Conservation (phyloP, 345 rosid genomes). For the Melaleuca alternifolia region DNA sequence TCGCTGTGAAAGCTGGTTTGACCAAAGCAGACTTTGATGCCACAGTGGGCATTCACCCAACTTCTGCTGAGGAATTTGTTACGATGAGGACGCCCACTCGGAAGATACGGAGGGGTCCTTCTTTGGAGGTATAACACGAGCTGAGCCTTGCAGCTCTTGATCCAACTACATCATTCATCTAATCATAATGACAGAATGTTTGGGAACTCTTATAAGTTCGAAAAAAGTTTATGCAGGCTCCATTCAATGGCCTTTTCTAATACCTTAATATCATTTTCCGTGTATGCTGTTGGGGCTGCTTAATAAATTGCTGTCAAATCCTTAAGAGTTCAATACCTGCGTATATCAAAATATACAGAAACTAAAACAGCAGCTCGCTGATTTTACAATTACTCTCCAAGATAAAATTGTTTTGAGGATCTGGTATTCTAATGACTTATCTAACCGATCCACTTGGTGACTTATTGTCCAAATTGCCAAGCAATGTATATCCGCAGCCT, state of each 20-base stretch:
- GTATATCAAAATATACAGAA: not conserved
- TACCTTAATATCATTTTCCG: not conserved
- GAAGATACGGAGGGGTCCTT: constrained; percentile 45
- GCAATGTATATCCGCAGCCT: not conserved
- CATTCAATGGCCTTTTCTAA: not conserved
- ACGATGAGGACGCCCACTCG: constrained; percentile 83
- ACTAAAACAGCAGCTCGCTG: not conserved
- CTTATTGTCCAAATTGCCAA: not conserved
- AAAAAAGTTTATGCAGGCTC: not conserved
- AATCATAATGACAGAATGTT: not conserved
- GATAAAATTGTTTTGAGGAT: not conserved
- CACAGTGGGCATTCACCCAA: constrained; percentile 90
- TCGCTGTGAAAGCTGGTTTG: constrained; percentile 90
- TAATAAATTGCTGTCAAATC: not conserved
- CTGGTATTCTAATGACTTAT: not conserved
- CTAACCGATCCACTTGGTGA: not conserved
- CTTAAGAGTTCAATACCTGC: not conserved
- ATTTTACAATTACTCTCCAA: not conserved
- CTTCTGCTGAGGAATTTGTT: constrained; percentile 86
- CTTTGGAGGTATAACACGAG: constrained; percentile 40
- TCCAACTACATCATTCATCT: not conserved
- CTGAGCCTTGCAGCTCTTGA: not conserved
- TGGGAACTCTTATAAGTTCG: not conserved
- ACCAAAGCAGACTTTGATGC: constrained; percentile 83
- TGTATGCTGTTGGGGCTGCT: not conserved